Evolutionary conservation across 2,329 filamentous ascomycete genomes (phyloP).

Genomic region (Pseudopyricularia cyperi): DNA sequence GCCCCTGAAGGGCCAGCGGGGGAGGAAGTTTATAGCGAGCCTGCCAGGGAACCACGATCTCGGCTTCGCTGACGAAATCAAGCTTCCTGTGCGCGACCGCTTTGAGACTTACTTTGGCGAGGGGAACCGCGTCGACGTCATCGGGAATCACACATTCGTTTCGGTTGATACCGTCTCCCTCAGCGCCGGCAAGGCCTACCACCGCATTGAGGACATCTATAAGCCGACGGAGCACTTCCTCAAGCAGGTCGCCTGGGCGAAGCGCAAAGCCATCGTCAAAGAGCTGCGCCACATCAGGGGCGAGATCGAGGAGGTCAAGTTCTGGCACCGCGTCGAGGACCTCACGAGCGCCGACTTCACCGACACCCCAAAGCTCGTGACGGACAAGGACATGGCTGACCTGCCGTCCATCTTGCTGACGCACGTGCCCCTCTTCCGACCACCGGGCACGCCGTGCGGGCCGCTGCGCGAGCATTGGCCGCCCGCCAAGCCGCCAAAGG

Average conservation of each 20-base stretch:
- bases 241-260: constrained; percentile 47
- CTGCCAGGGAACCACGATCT: constrained; percentile 92
- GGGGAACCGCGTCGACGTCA: constrained; percentile 77
- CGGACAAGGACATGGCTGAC: constrained; percentile 32
- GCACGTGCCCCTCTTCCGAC: constrained; percentile 80
- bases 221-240: constrained; percentile 67
- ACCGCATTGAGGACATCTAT: constrained; percentile 52
- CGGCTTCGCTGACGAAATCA: constrained; percentile 78
- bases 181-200: constrained; percentile 51
- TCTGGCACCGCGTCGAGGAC: constrained; percentile 48
- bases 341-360: constrained; percentile 28
- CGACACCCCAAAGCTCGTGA: constrained; percentile 24
- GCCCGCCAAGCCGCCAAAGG: constrained; percentile 48
- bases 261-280: constrained; percentile 53
- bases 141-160: constrained; percentile 92
- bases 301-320: constrained; percentile 38
- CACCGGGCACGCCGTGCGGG: constrained; percentile 74
- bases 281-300: constrained; percentile 56
- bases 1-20: constrained; percentile 38
- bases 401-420: constrained; percentile 82
- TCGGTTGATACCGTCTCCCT: constrained; percentile 82
- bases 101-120: constrained; percentile 86
- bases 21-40: constrained; percentile 69
- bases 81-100: constrained; percentile 64
- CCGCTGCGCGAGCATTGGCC: constrained; percentile 75